Evolutionary conservation across 2,329 filamentous ascomycete genomes (phyloP).

Genomic region (Penicillium sp.): DNA sequence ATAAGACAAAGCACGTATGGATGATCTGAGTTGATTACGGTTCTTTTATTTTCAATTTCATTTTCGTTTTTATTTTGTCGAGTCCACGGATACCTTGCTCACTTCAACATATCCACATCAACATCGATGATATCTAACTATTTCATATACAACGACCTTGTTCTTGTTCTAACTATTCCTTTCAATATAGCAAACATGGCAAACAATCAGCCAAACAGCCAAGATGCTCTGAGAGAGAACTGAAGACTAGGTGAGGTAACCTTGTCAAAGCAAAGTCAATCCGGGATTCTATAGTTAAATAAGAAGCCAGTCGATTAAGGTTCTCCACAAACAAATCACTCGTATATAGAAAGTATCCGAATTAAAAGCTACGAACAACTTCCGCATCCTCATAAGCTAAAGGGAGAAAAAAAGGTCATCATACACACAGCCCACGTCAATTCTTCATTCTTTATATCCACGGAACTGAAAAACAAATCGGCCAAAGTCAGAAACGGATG

Average conservation of each 20-base stretch:
- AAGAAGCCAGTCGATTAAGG: slow-evolving; percentile 4
- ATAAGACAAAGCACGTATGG: neutral
- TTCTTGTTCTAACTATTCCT: too few species aligned
- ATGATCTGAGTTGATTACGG: neutral
- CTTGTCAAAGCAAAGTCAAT: too few species aligned
- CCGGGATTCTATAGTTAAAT: neutral
- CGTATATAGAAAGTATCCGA: slow-evolving; percentile 3
- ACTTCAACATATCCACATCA: neutral
- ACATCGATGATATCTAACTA: too few species aligned
- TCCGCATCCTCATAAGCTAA: slow-evolving; percentile 9
- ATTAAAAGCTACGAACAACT: slow-evolving; percentile 8
- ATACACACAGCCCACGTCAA: slow-evolving; percentile 15
- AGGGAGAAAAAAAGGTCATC: slow-evolving; percentile 4
- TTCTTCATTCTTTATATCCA: slow-evolving; percentile 20
- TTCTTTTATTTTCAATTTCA: neutral
- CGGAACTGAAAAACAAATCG: slow-evolving; percentile 21
- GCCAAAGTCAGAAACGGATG: slow-evolving; percentile 20
- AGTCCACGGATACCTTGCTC: neutral
- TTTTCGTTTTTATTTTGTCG: neutral
- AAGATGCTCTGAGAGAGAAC: too few species aligned
- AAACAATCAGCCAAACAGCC: too few species aligned
- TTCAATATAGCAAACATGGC: too few species aligned
- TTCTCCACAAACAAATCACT: slow-evolving; percentile 3
- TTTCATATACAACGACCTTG: too few species aligned
- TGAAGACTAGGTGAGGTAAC: too few species aligned